Percentiles rank a stretch among this genome's conserved stretches.
phyloP scores from a whole-genome alignment of 768 basidiomycete species.

The Amanita inopinata region DNA sequence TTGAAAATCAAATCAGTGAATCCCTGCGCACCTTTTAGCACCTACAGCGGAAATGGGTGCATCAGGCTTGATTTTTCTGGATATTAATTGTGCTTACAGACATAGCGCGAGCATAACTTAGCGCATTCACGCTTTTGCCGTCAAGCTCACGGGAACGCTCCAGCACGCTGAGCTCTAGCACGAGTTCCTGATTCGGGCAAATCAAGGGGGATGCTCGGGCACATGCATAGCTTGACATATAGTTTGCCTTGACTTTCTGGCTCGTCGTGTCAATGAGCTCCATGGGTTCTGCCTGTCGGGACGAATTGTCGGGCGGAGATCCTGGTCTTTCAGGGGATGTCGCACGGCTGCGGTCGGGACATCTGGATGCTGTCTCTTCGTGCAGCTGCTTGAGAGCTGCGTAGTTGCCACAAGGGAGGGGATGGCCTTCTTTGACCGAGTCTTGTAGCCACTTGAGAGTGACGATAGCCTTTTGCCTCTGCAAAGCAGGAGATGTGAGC shows the following conservation, averaged over 20 bases:
- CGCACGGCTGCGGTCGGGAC: slow-evolving; percentile 33
- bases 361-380: slow-evolving; percentile 34
- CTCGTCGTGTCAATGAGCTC: slow-evolving; percentile 8
- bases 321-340: too few species aligned
- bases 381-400: slow-evolving; percentile 44
- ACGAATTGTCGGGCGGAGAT: slow-evolving; percentile 7
- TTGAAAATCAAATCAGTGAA: neutral
- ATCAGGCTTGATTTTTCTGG: neutral
- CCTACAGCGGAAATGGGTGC: slow-evolving; percentile 11
- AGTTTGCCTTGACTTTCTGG: slow-evolving; percentile 18
- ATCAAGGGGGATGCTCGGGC: slow-evolving; percentile 53
- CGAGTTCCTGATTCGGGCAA: slow-evolving; percentile 60
- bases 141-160: slow-evolving; percentile 52
- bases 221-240: slow-evolving; percentile 44
- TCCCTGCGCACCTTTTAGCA: slow-evolving; percentile 21
- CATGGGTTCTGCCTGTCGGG: neutral
- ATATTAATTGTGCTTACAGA: slow-evolving; percentile 32
- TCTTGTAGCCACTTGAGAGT: slow-evolving; percentile 63
- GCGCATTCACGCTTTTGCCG: slow-evolving; percentile 53
- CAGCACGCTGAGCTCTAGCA: slow-evolving; percentile 48
- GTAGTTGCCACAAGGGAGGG: slow-evolving; percentile 45
- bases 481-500: slow-evolving; percentile 5
- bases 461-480: slow-evolving; percentile 62
- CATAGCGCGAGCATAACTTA: slow-evolving; percentile 67
- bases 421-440: slow-evolving; percentile 33